Percentiles rank a stretch among this genome's conserved stretches.
Evolutionary conservation across 495 filamentous ascomycete genomes (phyloP).

Genomic region (Pyrenopolyporus hunteri): DNA sequence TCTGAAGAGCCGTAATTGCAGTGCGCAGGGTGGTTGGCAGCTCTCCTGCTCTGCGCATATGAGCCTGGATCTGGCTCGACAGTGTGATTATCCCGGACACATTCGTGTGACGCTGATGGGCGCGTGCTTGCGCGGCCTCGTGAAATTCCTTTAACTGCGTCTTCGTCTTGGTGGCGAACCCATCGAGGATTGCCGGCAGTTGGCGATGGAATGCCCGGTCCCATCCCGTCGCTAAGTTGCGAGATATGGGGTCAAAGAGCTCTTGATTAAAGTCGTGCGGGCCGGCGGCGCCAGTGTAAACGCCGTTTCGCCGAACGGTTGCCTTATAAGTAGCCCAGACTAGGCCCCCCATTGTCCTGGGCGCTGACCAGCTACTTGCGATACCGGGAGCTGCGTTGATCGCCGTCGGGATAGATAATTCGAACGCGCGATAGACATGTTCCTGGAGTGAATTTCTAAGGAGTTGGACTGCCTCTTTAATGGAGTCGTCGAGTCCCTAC

Average conservation of each 20-base stretch:
- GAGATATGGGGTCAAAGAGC: conserved; percentile 60
- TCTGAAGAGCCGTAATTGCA: conserved; percentile 53
- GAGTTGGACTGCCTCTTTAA: conserved; percentile 36
- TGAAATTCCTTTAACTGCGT: conserved; percentile 46
- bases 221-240: conserved; percentile 60
- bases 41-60: conserved; percentile 48
- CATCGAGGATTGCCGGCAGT: conserved; percentile 33
- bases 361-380: conserved; percentile 57
- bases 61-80: conserved; percentile 50
- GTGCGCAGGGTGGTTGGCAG: conserved; percentile 40
- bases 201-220: conserved; percentile 58
- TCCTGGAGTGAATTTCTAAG: conserved; percentile 50
- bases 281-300: conserved; percentile 45
- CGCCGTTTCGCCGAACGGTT: conserved; percentile 55
- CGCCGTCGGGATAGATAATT: conserved; percentile 45
- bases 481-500: conserved; percentile 45
- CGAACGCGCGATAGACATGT: conserved; percentile 55
- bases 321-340: conserved; percentile 67
- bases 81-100: conserved; percentile 39
- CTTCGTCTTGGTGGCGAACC: conserved; percentile 12
- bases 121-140: conserved; percentile 41
- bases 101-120: conserved; percentile 26
- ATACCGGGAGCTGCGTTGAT: conserved; percentile 46
- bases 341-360: conserved; percentile 54
- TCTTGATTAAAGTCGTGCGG: conserved; percentile 57